Evolutionary conservation across 441 rosid genomes (phyloP).

Genomic region (Melastoma candidum): DNA sequence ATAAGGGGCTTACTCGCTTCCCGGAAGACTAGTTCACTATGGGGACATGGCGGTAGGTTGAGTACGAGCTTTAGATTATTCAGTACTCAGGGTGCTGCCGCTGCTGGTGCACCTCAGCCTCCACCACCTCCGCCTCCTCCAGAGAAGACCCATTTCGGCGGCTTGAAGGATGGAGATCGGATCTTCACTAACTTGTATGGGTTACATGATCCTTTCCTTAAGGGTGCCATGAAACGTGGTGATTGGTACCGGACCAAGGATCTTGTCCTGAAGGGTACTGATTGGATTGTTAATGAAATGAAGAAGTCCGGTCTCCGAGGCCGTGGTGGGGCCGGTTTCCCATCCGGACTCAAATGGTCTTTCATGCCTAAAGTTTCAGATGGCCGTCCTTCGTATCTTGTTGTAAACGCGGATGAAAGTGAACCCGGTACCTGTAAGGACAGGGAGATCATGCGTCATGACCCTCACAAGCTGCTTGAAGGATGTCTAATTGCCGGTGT

Average conservation of each 20-base stretch:
- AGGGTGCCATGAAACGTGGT: conserved; percentile 95
- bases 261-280: conserved; percentile 89
- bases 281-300: conserved; percentile 94
- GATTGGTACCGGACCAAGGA: conserved; percentile 97
- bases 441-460: conserved; percentile 97
- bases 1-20: conserved; percentile 61
- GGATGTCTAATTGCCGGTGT: conserved; percentile 99
- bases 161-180: conserved; percentile 90
- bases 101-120: conserved; percentile 28
- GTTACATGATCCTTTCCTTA: conserved; percentile 83
- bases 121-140: conserved; percentile 83
- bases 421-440: conserved; percentile 99
- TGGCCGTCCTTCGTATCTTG: conserved; percentile 97
- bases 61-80: conserved; percentile 46
- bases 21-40: conserved; percentile 44
- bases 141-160: conserved; percentile 97
- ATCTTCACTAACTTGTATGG: conserved; percentile 93
- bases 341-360: conserved; percentile 98
- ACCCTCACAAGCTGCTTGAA: conserved; percentile 93
- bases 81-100: conserved; percentile 69
- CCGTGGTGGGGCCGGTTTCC: conserved; percentile 99
- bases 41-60: conserved; percentile 36
- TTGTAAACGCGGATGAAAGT: conserved; percentile 99
- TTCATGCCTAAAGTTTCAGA: conserved; percentile 98
- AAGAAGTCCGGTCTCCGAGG: conserved; percentile 98